Conservation (phyloP, 148 eudicot genomes). For the Vaccinium macrocarpon region DNA sequence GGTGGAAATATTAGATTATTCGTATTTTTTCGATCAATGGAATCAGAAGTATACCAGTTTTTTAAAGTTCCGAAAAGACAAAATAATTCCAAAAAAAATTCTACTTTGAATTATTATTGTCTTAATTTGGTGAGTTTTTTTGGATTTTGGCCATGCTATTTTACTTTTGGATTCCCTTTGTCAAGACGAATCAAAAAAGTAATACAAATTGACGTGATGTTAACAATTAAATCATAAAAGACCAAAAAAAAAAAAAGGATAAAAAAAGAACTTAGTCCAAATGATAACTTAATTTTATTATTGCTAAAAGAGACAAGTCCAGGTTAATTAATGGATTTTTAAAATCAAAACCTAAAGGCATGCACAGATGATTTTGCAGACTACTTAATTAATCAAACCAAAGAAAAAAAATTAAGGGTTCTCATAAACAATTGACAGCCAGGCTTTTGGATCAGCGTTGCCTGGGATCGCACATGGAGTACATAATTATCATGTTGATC, state of each 20-base stretch:
- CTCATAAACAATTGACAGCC: not conserved
- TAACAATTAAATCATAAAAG: not conserved
- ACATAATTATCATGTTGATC: not conserved
- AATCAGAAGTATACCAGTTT: not conserved
- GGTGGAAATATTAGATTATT: not conserved
- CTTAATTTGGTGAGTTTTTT: not conserved
- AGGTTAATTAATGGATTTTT: not conserved
- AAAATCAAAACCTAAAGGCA: not conserved
- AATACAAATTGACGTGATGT: not conserved
- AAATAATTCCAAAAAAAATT: not conserved
- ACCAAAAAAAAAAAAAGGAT: not conserved
- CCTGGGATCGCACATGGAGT: not conserved
- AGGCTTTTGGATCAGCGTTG: constrained; percentile 16
- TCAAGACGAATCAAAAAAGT: not conserved
- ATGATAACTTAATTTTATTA: not conserved
- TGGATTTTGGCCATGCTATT: not conserved
- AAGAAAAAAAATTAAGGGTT: not conserved
- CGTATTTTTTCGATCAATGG: not conserved
- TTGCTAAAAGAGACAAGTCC: not conserved
- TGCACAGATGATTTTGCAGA: not conserved
- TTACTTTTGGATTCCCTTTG: not conserved
- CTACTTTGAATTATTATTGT: not conserved
- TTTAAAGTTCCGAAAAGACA: not conserved
- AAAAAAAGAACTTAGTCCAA: not conserved
- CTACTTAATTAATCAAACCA: not conserved